Conservation (phyloP, 306 rosid genomes). For the Acacia confusa region DNA sequence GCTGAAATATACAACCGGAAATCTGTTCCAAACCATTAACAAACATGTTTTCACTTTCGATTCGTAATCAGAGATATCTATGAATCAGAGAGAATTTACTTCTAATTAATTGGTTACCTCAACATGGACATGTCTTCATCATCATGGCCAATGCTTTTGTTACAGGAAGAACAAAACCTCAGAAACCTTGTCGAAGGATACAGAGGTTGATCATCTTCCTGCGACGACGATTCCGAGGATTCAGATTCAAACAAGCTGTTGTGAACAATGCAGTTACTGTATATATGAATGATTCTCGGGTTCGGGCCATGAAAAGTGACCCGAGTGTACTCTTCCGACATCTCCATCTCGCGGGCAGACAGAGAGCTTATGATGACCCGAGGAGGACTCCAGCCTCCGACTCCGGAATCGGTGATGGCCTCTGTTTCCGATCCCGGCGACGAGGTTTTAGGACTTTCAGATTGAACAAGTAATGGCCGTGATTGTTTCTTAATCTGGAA, state of each 20-base stretch:
- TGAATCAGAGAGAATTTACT: neutral
- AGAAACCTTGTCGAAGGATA: constrained; percentile 50
- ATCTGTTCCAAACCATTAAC: neutral
- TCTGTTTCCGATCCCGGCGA: constrained; percentile 41
- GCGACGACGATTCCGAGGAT: constrained; percentile 7
- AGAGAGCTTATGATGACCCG: constrained; percentile 50
- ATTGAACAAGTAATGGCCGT: constrained; percentile 39
- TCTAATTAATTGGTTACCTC: constrained; percentile 41
- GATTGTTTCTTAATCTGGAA: constrained; percentile 81
- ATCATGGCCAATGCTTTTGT: constrained; percentile 49
- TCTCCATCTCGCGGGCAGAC: constrained; percentile 75
- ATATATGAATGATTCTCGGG: constrained; percentile 80
- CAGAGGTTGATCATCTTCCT: constrained; percentile 28
- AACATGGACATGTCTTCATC: constrained; percentile 70
- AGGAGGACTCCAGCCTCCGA: constrained; percentile 33
- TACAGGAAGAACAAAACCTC: constrained; percentile 63
- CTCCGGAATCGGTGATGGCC: constrained; percentile 36
- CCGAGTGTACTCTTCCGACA: constrained; percentile 87
- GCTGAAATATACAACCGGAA: constrained; percentile 36
- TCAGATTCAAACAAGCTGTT: constrained; percentile 53
- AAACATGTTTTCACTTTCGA: neutral
- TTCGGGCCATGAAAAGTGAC: constrained; percentile 78
- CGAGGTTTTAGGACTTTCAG: constrained; percentile 42
- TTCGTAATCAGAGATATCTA: neutral
- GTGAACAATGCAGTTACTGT: constrained; percentile 67